A percentile compares a stretch with the other conserved stretches of the same genome.
phyloP scores from a whole-genome alignment of 257 asterid species.

The Nicotiana undulata region DNA sequence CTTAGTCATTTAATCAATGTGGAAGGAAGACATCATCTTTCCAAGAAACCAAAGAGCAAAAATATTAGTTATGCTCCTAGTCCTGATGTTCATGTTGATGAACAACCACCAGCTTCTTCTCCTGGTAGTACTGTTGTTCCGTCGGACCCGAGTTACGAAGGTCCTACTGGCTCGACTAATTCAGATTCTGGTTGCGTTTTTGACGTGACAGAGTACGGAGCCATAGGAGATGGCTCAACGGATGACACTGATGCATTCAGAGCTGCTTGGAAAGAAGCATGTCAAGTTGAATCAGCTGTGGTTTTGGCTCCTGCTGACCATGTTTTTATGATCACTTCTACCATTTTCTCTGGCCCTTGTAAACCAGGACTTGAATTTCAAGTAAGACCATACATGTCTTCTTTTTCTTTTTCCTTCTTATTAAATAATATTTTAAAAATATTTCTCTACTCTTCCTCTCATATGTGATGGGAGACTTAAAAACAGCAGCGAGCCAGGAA shows the following conservation, averaged over 20 bases:
- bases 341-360: slow-evolving; percentile 91
- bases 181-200: slow-evolving; percentile 38
- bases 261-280: slow-evolving; percentile 86
- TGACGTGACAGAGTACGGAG: slow-evolving; percentile 63
- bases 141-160: slow-evolving; percentile 3
- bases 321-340: slow-evolving; percentile 62
- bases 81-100: slow-evolving; percentile 6
- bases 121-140: slow-evolving; percentile 4
- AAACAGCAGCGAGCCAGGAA: too few relatives aligned
- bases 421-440: too few relatives aligned
- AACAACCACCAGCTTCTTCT: neutral
- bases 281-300: slow-evolving; percentile 55
- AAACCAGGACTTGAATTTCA: slow-evolving; percentile 73
- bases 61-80: slow-evolving; percentile 8
- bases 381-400: slow-evolving; percentile 20
- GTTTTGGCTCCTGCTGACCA: slow-evolving; percentile 47
- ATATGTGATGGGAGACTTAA: too few relatives aligned
- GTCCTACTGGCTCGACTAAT: slow-evolving; percentile 3
- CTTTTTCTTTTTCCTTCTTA: neutral
- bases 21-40: slow-evolving; percentile 33
- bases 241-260: slow-evolving; percentile 88
- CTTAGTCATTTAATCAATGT: slow-evolving; percentile 21
- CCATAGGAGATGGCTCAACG: slow-evolving; percentile 62
- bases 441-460: too few relatives aligned
- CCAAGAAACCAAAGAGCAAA: slow-evolving; percentile 31